phyloP scores from a whole-genome alignment of 306 rosid genomes.

The Dryas alaskensis region DNA sequence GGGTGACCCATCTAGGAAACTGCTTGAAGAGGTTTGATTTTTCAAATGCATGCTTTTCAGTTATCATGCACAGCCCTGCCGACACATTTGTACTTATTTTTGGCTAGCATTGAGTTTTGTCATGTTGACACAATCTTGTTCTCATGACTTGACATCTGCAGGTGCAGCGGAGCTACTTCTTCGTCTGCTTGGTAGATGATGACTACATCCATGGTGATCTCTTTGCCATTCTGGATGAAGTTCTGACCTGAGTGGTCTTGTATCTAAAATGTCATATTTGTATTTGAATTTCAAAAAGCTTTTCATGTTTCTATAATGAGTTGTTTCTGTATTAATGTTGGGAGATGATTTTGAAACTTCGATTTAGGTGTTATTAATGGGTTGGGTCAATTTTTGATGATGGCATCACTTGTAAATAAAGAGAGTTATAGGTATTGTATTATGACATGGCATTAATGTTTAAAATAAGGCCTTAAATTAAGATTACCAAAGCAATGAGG shows the following conservation, averaged over 20 bases:
- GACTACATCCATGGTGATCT: conserved; percentile 68
- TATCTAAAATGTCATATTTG: too few relatives aligned
- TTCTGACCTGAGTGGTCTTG: conserved; percentile 36
- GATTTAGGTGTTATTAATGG: too few relatives aligned
- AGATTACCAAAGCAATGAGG: too few relatives aligned
- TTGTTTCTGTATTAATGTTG: too few relatives aligned
- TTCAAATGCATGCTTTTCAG: neutral
- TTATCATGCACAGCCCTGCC: neutral
- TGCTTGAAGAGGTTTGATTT: conserved; percentile 72
- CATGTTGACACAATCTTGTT: neutral
- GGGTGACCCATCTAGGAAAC: conserved; percentile 68
- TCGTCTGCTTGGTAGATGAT: conserved; percentile 95
- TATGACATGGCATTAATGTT: too few relatives aligned
- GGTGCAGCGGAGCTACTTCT: conserved; percentile 67
- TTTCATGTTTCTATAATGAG: too few relatives aligned
- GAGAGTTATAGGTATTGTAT: too few relatives aligned
- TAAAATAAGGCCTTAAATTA: too few relatives aligned
- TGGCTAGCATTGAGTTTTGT: neutral
- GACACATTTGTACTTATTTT: neutral
- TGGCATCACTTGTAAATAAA: too few relatives aligned
- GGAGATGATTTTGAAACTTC: too few relatives aligned
- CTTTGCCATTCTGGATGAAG: conserved; percentile 55
- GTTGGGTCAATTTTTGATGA: too few relatives aligned
- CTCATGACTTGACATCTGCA: conserved; percentile 31
- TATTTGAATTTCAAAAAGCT: too few relatives aligned